These are phyloP conservation scores for Penicillium polonicum DNA, from an alignment of 2,329 filamentous ascomycete species.

Conservation along the genomic window DNA sequence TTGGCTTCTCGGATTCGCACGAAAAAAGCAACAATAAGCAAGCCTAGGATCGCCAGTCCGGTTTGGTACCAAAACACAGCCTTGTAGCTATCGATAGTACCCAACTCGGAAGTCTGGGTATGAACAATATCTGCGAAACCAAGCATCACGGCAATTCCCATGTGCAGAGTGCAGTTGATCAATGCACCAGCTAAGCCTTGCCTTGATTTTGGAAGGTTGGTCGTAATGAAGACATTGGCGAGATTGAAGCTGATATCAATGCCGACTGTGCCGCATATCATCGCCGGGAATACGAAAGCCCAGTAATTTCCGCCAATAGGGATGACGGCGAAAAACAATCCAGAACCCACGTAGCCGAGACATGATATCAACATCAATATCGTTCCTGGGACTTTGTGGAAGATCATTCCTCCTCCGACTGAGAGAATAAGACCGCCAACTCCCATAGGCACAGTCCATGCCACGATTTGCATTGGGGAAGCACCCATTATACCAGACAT, in stretches of 20 bases:
- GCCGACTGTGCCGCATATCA: slow-evolving; percentile 64
- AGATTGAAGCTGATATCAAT: slow-evolving; percentile 76
- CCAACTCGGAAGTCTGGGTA: slow-evolving; percentile 49
- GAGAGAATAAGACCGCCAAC: slow-evolving; percentile 67
- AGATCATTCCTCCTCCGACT: slow-evolving; percentile 61
- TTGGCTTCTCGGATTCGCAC: slow-evolving; percentile 57
- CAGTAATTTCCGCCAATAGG: slow-evolving; percentile 63
- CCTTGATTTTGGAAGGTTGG: slow-evolving; percentile 61
- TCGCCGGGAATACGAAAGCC: slow-evolving; percentile 68
- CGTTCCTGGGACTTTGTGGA: slow-evolving; percentile 65
- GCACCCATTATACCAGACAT: slow-evolving; percentile 61
- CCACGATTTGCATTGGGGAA: slow-evolving; percentile 62
- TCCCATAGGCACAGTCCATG: slow-evolving; percentile 68
- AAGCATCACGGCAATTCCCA: slow-evolving; percentile 70
- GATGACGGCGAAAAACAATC: slow-evolving; percentile 64
- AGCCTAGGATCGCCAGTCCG: slow-evolving; percentile 52
- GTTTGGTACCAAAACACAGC: slow-evolving; percentile 65
- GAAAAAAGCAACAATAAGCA: slow-evolving; percentile 54
- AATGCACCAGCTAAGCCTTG: slow-evolving; percentile 72
- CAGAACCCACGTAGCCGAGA: slow-evolving; percentile 57
- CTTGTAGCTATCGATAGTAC: slow-evolving; percentile 57
- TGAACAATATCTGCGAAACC: slow-evolving; percentile 66
- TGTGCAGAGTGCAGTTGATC: slow-evolving; percentile 68
- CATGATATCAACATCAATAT: slow-evolving; percentile 63
- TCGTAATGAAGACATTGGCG: slow-evolving; percentile 75